Evolutionary conservation across 805 yeast species (phyloP), one percentile per base, ranked within the genome.

Genomic region (Kodamaea laetipori): DNA sequence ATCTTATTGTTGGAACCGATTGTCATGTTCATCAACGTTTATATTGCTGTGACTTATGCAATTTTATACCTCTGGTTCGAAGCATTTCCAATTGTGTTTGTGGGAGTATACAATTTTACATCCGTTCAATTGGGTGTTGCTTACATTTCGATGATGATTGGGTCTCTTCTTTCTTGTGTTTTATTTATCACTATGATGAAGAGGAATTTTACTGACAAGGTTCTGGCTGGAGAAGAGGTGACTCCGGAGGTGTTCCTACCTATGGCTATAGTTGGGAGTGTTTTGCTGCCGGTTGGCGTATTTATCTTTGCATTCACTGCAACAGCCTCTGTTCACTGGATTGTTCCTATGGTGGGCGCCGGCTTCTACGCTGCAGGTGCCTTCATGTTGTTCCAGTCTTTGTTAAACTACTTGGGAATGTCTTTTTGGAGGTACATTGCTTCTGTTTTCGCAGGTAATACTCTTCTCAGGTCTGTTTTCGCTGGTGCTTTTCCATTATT

Each of bases 401-500:
- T 72, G 24, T 71, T 78, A 54, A 67, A 74, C 48, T 80, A 78
- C 48, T 60, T 81, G 48, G 74, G 75, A 1, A 60, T 66, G 46
- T 66, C 77, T 5, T 80, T 75, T 56, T 74, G 70, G 26, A 61
- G 75, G 43, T 74, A 71, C 54, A 49, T 77, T 46, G 83, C 83
- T 2, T 78, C 84, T 1, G 84, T 77, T 2, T 78, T 75, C 58
- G 84, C 84, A 4, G 77, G 80, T 28, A 80, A 78, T 52, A 76
- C 67, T 27, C 60, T 80, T 18, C 68, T 71, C 47, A 71, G 86
- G 42, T 66, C 78, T 4, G 61, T 61, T 2, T 71, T 75, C 51
- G 86, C 82, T 1, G 78, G 80, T 47, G 77, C 73, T 2, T 81
- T 81, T 68, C 86, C 86, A 33, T 67, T 85, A 39, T 83, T 85